Conservation (phyloP, 257 asterid genomes). For the Solanum megistacrolobum region DNA sequence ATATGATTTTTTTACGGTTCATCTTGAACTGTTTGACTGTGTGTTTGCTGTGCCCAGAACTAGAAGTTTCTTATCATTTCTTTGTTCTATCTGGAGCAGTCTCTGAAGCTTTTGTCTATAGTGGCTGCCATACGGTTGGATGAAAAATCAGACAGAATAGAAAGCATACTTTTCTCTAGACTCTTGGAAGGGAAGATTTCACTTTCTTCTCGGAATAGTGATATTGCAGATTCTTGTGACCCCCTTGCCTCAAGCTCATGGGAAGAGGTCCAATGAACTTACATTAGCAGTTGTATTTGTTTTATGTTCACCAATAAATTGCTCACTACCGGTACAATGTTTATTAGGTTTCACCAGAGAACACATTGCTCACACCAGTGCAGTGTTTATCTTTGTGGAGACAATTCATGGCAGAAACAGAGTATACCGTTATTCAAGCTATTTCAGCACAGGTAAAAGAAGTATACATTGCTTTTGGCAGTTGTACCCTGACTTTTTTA, state of each 20-base stretch:
- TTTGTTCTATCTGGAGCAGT: constrained; percentile 21
- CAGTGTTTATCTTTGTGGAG: constrained; percentile 56
- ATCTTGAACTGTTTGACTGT: not conserved
- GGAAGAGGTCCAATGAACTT: constrained; percentile 35
- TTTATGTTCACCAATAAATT: not conserved
- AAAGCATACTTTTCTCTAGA: constrained; percentile 26
- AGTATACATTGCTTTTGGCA: not conserved
- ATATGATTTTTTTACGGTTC: not conserved
- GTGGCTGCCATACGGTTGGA: constrained; percentile 46
- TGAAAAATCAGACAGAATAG: constrained; percentile 26
- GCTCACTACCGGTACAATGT: not conserved
- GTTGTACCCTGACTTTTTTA: not conserved
- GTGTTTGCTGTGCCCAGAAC: not conserved
- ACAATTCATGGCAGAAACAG: constrained; percentile 48
- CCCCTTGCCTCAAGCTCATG: constrained; percentile 57
- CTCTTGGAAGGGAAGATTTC: constrained; percentile 26
- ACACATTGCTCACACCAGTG: constrained; percentile 51
- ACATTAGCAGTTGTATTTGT: not conserved
- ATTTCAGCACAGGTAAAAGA: constrained; percentile 42
- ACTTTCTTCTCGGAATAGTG: constrained; percentile 11
- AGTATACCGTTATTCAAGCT: constrained; percentile 47
- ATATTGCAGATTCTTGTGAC: constrained; percentile 24
- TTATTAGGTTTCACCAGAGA: constrained; percentile 39
- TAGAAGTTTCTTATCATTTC: not conserved
- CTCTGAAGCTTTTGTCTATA: constrained; percentile 38